Percentiles rank a stretch among this genome's conserved stretches.
Evolutionary conservation across 1,284 basidiomycete genomes (phyloP).

Genomic region (Cutaneotrichosporon dermatis): DNA sequence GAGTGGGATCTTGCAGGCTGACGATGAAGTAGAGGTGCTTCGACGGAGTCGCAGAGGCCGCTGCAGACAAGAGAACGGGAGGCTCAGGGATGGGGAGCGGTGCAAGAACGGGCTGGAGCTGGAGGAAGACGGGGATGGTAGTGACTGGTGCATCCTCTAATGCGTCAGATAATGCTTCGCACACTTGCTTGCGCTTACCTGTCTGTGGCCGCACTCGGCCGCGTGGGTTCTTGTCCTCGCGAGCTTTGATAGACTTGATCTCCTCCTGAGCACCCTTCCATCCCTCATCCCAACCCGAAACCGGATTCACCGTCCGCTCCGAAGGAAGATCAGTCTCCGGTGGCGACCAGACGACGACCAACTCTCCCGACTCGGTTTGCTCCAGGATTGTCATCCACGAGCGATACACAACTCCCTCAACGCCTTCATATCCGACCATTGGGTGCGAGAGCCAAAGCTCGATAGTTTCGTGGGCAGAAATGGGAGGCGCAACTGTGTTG

Average conservation of each 20-base stretch:
- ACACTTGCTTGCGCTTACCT: constrained; percentile 15
- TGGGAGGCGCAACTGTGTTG: constrained; percentile 95
- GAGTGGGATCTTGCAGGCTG: constrained; percentile 72
- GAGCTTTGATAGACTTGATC: constrained; percentile 25
- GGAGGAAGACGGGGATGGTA: constrained; percentile 85
- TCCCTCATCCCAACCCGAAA: constrained; percentile 77
- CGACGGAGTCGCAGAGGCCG: constrained; percentile 23
- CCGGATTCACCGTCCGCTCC: constrained; percentile 60
- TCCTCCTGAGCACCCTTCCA: constrained; percentile 66
- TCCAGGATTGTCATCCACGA: constrained; percentile 73
- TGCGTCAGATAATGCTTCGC: neutral
- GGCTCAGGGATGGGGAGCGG: constrained; percentile 54
- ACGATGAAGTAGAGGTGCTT: constrained; percentile 78
- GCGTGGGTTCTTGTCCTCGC: constrained; percentile 37
- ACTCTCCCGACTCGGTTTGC: constrained; percentile 87
- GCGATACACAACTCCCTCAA: constrained; percentile 91
- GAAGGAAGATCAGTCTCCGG: constrained; percentile 53
- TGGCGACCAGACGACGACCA: constrained; percentile 77
- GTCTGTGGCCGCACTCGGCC: constrained; percentile 21
- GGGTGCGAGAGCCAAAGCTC: constrained; percentile 93
- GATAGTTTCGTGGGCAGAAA: constrained; percentile 95
- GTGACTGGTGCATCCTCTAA: constrained; percentile 60
- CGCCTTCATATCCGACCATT: constrained; percentile 92
- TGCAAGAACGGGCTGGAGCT: constrained; percentile 80
- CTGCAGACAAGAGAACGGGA: constrained; percentile 22